These are phyloP conservation scores for Malbranchea cinnamomea DNA, from an alignment of 2,329 filamentous ascomycete genomes.

Conservation along the genomic window DNA sequence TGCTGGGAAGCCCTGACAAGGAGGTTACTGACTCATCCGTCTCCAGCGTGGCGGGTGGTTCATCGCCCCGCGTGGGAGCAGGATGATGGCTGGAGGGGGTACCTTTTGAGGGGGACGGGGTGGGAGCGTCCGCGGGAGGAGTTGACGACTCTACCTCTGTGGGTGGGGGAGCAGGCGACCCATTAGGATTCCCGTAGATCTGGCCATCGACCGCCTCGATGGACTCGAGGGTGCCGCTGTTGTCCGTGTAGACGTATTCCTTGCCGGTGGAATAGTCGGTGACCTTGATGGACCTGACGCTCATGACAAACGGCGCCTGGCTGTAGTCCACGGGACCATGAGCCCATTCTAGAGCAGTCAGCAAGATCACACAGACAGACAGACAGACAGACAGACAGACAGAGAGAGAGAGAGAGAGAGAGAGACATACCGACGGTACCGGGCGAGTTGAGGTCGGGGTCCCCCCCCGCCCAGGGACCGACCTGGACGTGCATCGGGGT, in stretches of 20 bases:
- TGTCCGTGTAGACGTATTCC: slow-evolving; percentile 50
- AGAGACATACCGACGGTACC: slow-evolving; percentile 6
- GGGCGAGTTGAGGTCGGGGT: slow-evolving; percentile 18
- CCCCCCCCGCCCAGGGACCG: slow-evolving; percentile 54
- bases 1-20: slow-evolving; percentile 49
- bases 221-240: slow-evolving; percentile 45
- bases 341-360: slow-evolving; percentile 4
- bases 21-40: slow-evolving; percentile 31
- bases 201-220: slow-evolving; percentile 5
- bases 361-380: neutral
- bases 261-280: slow-evolving; percentile 43
- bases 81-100: neutral
- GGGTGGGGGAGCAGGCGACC: slow-evolving; percentile 44
- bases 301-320: slow-evolving; percentile 56
- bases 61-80: slow-evolving; percentile 8
- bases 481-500: slow-evolving; percentile 58
- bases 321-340: slow-evolving; percentile 3
- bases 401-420: too few species aligned
- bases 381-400: neutral
- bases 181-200: slow-evolving; percentile 11
- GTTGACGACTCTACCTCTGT: slow-evolving; percentile 33
- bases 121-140: slow-evolving; percentile 46
- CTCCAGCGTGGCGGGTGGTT: slow-evolving; percentile 31
- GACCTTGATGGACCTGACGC: slow-evolving; percentile 46
- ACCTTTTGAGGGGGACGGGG: slow-evolving; percentile 26